Conservation (phyloP, 108 stramenopile genomes). For the Skeletonema grethae region DNA sequence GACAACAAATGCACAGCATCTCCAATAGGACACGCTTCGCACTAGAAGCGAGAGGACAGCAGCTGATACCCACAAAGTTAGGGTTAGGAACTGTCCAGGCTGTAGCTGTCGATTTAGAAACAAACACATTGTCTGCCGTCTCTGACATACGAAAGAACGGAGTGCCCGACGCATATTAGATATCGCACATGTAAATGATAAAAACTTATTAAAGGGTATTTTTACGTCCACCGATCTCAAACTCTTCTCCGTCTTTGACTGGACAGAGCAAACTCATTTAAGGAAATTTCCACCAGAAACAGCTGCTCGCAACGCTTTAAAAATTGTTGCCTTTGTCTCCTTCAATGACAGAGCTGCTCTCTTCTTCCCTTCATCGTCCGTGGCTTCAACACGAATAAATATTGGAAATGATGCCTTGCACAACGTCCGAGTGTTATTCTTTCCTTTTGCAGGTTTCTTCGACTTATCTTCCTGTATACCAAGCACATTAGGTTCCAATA, state of each 20-base stretch:
- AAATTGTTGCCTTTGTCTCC: conserved; percentile 47
- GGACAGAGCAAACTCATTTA: conserved; percentile 10
- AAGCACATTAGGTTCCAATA: conserved; percentile 38
- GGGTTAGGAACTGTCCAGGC: conserved; percentile 70
- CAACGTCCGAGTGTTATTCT: conserved; percentile 36
- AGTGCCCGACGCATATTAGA: conserved; percentile 63
- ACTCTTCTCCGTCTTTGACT: neutral
- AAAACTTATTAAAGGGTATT: neutral
- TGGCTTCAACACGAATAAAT: conserved; percentile 33
- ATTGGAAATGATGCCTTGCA: conserved; percentile 50
- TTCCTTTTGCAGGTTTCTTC: conserved; percentile 7
- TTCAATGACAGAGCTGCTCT: conserved; percentile 21
- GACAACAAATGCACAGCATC: conserved; percentile 44
- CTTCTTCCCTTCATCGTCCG: conserved; percentile 23
- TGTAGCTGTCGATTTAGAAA: conserved; percentile 68
- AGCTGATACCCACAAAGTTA: conserved; percentile 55
- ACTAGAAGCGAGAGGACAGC: conserved; percentile 54
- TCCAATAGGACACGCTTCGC: conserved; percentile 50
- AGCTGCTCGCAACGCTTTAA: conserved; percentile 45
- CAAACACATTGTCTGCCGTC: conserved; percentile 57
- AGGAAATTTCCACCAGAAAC: conserved; percentile 49
- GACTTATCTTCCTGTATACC: conserved; percentile 44
- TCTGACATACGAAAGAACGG: conserved; percentile 82
- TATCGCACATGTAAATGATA: neutral
- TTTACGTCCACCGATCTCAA: neutral